phyloP scores from a whole-genome alignment of 768 basidiomycete genomes.

The Hirschioporus abietinus region DNA sequence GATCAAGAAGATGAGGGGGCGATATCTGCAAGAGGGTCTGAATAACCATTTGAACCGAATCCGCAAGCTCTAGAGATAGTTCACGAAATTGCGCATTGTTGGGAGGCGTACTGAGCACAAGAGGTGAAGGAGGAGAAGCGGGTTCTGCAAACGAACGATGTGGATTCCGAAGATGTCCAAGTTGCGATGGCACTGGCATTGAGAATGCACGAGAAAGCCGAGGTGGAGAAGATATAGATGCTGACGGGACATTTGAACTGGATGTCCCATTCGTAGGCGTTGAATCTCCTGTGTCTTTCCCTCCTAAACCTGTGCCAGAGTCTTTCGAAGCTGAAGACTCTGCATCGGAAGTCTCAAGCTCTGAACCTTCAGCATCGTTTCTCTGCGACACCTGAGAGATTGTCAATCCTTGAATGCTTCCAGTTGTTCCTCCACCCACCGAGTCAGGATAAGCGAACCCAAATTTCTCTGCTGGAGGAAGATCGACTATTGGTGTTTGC shows the following conservation, averaged over 20 bases:
- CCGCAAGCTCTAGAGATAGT: constrained; percentile 83
- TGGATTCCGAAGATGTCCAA: constrained; percentile 73
- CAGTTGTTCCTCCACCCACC: constrained; percentile 33
- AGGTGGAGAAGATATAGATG: constrained; percentile 31
- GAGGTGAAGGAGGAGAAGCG: constrained; percentile 17
- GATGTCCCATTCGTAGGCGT: not conserved
- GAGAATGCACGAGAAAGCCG: constrained; percentile 74
- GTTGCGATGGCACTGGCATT: constrained; percentile 72
- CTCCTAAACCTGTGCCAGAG: constrained; percentile 15
- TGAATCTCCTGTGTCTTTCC: constrained; percentile 17
- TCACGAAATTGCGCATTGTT: constrained; percentile 48
- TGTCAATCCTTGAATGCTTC: constrained; percentile 27
- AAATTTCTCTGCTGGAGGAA: constrained; percentile 51
- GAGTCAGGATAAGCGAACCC: constrained; percentile 52
- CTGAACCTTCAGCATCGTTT: constrained; percentile 39
- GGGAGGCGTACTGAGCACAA: constrained; percentile 19
- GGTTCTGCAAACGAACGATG: constrained; percentile 27
- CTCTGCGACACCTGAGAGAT: not conserved
- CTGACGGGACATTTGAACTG: not conserved
- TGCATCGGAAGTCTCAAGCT: constrained; percentile 46
- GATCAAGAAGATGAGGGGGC: constrained; percentile 84
- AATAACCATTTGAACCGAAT: constrained; percentile 84
- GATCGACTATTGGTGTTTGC: constrained; percentile 39
- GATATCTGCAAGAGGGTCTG: constrained; percentile 90
- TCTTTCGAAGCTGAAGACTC: constrained; percentile 21